Evolutionary conservation across 306 rosid genomes (phyloP).

Genomic region (Casuarina cunninghamiana): DNA sequence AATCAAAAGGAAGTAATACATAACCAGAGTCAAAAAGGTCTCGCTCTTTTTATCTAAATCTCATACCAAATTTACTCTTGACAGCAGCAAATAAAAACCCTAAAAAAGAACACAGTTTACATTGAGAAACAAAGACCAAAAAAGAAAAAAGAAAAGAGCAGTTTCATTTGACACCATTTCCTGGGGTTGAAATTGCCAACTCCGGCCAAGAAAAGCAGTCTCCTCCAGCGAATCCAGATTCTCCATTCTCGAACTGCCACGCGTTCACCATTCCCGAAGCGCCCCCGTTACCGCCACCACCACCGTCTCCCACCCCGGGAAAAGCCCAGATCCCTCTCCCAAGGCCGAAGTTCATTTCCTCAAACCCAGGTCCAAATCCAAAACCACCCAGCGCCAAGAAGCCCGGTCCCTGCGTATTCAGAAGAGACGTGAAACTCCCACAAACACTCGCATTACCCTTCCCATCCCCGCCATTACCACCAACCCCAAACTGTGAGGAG

Average conservation of each 20-base stretch:
- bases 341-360: slow-evolving; percentile 65
- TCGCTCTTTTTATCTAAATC: slow-evolving; percentile 22
- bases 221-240: slow-evolving; percentile 55
- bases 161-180: slow-evolving; percentile 69
- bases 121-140: neutral
- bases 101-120: slow-evolving; percentile 12
- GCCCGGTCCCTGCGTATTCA: slow-evolving; percentile 61
- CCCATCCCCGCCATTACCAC: slow-evolving; percentile 30
- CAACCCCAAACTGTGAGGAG: slow-evolving; percentile 32
- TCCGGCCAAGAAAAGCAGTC: slow-evolving; percentile 95
- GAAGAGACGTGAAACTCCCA: slow-evolving; percentile 79
- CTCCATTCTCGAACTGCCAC: slow-evolving; percentile 82
- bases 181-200: slow-evolving; percentile 82
- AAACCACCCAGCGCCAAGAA: slow-evolving; percentile 78
- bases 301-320: slow-evolving; percentile 56
- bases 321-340: slow-evolving; percentile 71
- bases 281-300: slow-evolving; percentile 24
- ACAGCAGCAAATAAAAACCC: slow-evolving; percentile 27
- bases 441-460: slow-evolving; percentile 39
- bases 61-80: slow-evolving; percentile 33
- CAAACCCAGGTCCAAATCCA: slow-evolving; percentile 66
- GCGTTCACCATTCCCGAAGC: slow-evolving; percentile 42
- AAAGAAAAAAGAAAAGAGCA: neutral
- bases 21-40: slow-evolving; percentile 12
- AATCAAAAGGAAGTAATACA: slow-evolving; percentile 12